phyloP scores from a whole-genome alignment of 2,329 filamentous ascomycete genomes.

The Pyrenophora seminiperda region DNA sequence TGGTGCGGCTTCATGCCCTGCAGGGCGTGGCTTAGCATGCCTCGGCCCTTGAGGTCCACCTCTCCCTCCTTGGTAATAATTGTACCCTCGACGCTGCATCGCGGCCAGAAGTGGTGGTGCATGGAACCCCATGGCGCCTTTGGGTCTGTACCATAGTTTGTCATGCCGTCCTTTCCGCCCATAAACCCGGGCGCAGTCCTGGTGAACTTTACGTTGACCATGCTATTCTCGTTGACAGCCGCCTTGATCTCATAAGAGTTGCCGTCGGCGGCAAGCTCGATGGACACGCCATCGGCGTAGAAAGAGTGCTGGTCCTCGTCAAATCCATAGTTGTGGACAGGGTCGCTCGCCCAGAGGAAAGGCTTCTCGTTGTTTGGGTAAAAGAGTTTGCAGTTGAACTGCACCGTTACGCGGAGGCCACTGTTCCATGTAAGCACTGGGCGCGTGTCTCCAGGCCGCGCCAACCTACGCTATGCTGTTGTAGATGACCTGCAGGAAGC shows the following conservation, averaged over 20 bases:
- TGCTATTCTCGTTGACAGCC: constrained; percentile 75
- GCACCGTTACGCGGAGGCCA: constrained; percentile 84
- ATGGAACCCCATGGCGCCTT: constrained; percentile 88
- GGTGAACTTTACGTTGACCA: constrained; percentile 86
- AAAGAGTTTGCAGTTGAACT: constrained; percentile 95
- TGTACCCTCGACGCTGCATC: constrained; percentile 78
- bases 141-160: constrained; percentile 84
- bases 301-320: constrained; percentile 82
- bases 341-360: constrained; percentile 82
- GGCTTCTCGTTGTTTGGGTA: constrained; percentile 73
- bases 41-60: constrained; percentile 80
- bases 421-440: constrained; percentile 55
- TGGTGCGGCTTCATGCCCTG: constrained; percentile 99
- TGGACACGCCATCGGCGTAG: constrained; percentile 81
- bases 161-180: constrained; percentile 81
- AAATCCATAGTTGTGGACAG: constrained; percentile 78
- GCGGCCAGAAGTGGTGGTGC: constrained; percentile 93
- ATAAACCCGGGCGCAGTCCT: constrained; percentile 80
- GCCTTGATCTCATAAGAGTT: constrained; percentile 88
- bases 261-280: constrained; percentile 86
- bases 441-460: not conserved
- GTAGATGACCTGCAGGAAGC: constrained; percentile 90
- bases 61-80: constrained; percentile 82
- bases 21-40: constrained; percentile 80
- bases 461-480: constrained; percentile 86